These are phyloP conservation scores for Colletotrichum australisinense DNA, from an alignment of 2,329 filamentous ascomycete genomes.

Conservation along the genomic window DNA sequence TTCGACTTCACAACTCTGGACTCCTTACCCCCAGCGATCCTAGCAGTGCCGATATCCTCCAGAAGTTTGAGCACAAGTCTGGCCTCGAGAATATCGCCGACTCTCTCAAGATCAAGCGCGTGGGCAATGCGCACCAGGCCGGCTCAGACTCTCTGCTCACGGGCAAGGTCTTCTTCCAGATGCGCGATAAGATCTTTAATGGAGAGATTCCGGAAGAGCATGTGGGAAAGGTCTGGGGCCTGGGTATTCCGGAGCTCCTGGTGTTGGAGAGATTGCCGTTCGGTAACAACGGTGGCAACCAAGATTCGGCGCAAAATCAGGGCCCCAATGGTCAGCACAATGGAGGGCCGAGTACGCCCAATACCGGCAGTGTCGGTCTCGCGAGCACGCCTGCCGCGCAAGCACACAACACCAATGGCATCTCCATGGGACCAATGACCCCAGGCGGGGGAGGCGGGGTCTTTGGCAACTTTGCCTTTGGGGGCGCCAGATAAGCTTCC, in stretches of 20 bases:
- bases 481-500: slow-evolving; percentile 44
- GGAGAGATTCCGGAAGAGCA: slow-evolving; percentile 85
- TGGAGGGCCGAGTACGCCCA: slow-evolving; percentile 73
- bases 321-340: slow-evolving; percentile 51
- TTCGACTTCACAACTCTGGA: slow-evolving; percentile 73
- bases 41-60: slow-evolving; percentile 78
- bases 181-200: slow-evolving; percentile 89
- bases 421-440: slow-evolving; percentile 77
- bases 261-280: slow-evolving; percentile 49
- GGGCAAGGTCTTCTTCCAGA: slow-evolving; percentile 93
- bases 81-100: slow-evolving; percentile 95
- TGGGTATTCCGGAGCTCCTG: slow-evolving; percentile 78
- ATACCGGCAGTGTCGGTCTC: slow-evolving; percentile 68
- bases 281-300: slow-evolving; percentile 43
- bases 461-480: slow-evolving; percentile 78
- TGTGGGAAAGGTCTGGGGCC: slow-evolving; percentile 90
- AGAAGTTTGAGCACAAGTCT: slow-evolving; percentile 89
- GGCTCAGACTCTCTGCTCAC: slow-evolving; percentile 95
- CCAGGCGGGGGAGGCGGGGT: slow-evolving; percentile 80
- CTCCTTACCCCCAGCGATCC: slow-evolving; percentile 73
- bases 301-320: slow-evolving; percentile 49
- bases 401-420: slow-evolving; percentile 66
- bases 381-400: slow-evolving; percentile 61
- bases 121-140: slow-evolving; percentile 90
- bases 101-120: slow-evolving; percentile 87